Percentiles rank a stretch among this genome's conserved stretches.
Evolutionary conservation across 805 yeast genomes (phyloP).

Genomic region (Candida qinlingensis): DNA sequence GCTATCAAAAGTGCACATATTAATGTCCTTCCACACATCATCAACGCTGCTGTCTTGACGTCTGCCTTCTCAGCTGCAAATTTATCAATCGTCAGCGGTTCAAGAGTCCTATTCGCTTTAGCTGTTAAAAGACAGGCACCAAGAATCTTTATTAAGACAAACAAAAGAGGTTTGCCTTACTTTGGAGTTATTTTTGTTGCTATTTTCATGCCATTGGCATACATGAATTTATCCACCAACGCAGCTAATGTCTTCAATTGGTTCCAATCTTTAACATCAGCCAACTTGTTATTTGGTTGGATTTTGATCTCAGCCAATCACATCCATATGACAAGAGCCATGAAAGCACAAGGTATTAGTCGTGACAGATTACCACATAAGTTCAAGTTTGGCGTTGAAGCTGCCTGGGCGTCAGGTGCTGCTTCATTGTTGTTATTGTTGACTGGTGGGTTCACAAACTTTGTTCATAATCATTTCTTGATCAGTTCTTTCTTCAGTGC

Average conservation of each 20-base stretch:
- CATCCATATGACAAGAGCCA: constrained; percentile 29
- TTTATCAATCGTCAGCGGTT: constrained; percentile 23
- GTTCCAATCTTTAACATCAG: constrained; percentile 31
- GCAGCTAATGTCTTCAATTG: constrained; percentile 31
- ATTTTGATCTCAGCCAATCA: constrained; percentile 29
- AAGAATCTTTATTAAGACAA: constrained; percentile 25
- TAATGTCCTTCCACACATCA: constrained; percentile 29
- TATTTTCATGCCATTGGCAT: constrained; percentile 34
- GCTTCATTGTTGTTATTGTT: constrained; percentile 25
- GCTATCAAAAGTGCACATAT: constrained; percentile 43
- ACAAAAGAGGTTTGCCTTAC: constrained; percentile 30
- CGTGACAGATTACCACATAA: constrained; percentile 19
- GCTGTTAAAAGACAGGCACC: constrained; percentile 35
- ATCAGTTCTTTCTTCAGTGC: constrained; percentile 13
- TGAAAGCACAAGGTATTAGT: constrained; percentile 33
- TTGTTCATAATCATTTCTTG: constrained; percentile 28
- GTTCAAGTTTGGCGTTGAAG: constrained; percentile 17
- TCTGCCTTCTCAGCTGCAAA: constrained; percentile 36
- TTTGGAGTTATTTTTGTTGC: constrained; percentile 17
- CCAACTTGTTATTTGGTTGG: constrained; percentile 30
- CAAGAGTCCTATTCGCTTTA: constrained; percentile 30
- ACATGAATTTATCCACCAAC: constrained; percentile 25
- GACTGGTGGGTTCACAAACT: constrained; percentile 33
- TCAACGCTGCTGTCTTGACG: constrained; percentile 34
- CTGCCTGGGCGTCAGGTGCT: constrained; percentile 30